Conservation (phyloP, 805 yeast species). For the Lachancea sp. region DNA sequence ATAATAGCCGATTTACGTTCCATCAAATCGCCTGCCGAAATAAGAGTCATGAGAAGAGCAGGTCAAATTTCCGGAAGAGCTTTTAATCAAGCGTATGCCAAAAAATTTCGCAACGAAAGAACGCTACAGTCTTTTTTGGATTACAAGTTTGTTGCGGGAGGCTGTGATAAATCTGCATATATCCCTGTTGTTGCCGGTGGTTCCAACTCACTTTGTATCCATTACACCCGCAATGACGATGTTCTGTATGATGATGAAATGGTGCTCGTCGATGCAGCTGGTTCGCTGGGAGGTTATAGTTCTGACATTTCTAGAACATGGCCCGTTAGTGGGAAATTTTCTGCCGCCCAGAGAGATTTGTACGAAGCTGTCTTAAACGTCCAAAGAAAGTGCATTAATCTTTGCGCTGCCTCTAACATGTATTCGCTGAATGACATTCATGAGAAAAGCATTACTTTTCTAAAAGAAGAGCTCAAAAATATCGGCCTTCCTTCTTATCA, state of each 20-base stretch:
- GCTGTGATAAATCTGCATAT: constrained; percentile 86
- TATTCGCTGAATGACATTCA: constrained; percentile 71
- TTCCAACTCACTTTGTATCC: constrained; percentile 80
- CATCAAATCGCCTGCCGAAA: constrained; percentile 70
- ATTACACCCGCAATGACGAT: constrained; percentile 90
- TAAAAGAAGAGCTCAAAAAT: constrained; percentile 61
- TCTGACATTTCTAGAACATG: constrained; percentile 95
- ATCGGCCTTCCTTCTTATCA: constrained; percentile 57
- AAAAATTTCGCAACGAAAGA: constrained; percentile 62
- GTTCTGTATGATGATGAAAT: constrained; percentile 66
- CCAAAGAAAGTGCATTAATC: constrained; percentile 67
- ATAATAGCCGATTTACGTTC: constrained; percentile 40
- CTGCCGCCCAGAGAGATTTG: constrained; percentile 73
- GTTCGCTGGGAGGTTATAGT: constrained; percentile 87
- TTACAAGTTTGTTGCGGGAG: constrained; percentile 74
- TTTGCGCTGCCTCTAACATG: constrained; percentile 50
- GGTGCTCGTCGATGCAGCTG: constrained; percentile 94
- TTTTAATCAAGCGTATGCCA: constrained; percentile 73
- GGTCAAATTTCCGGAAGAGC: constrained; percentile 79
- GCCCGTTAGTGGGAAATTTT: constrained; percentile 77
- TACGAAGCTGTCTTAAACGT: constrained; percentile 85
- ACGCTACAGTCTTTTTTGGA: constrained; percentile 76
- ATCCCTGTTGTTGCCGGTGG: constrained; percentile 97
- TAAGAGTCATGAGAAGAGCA: constrained; percentile 73
- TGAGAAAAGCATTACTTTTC: constrained; percentile 50